Evolutionary conservation across 1,284 basidiomycete genomes (phyloP), one percentile per base, ranked within the genome.

Genomic region (Marasmius tenuissimus): DNA sequence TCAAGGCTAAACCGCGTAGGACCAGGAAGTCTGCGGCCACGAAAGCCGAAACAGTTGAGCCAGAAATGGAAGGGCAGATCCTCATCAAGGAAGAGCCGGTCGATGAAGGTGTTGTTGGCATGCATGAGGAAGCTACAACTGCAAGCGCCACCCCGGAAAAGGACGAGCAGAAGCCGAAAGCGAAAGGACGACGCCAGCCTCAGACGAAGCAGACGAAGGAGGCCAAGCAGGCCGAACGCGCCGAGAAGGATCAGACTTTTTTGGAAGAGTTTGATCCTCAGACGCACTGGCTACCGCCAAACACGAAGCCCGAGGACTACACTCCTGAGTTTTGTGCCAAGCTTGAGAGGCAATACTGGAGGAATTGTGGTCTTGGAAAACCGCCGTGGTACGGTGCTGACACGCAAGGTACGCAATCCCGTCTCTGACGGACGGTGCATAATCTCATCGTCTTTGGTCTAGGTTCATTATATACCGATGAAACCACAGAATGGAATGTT

Each of bases 311-410:
- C 0, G 76, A 81, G 14, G 94, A 97, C 72, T 98, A 94, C 67
- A 94, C 92, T 0, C 81, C 85, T 2, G 92, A 94, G 63, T 92
- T 93, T 59, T 98, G 96, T 73, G 84, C 87, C 63, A 88, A 91
- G 64, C 84, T 99, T 34, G 97, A 98, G 76, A 82, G 93, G 52
- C 85, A 92, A 63, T 98, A 91, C 74, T 99, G 97, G 97, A 85
- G 95, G 61, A 93, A 92, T 66, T 89, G 93, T 73, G 91, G 93
- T 12, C 77, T 97, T 22, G 94, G 94, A 8, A 92, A 90, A 67
- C 84, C 95, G 18, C 85, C 96, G 58, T 91, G 96, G 96, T 99
- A 99, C 75, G 97, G 97, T 38, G 97, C 97, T 5, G 97, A 99
- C 75, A 91, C 94, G 65, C 86, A 91, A 80, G 94, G 93, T 89